A percentile compares a stretch with the other conserved stretches of the same genome.
These are phyloP conservation scores for Aristolochia californica DNA, from an alignment of 164 flowering plant species.

Conservation along the genomic window DNA sequence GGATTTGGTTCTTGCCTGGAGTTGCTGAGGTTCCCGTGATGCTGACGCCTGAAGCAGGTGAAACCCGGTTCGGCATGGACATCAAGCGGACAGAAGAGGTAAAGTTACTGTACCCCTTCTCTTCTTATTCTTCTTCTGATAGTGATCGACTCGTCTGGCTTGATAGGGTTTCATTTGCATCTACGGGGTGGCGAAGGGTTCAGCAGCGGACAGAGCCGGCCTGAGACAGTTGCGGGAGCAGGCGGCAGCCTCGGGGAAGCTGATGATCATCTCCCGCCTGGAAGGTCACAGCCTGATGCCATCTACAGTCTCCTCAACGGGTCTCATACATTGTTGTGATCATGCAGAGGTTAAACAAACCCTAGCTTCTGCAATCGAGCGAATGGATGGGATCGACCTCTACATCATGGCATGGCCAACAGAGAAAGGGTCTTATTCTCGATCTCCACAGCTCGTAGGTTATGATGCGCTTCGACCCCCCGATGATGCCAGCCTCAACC, in stretches of 20 bases:
- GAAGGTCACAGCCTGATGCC: constrained; percentile 49
- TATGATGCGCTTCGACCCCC: constrained; percentile 1
- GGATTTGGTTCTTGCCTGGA: constrained; percentile 56
- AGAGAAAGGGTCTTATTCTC: background rate
- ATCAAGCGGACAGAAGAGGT: constrained; percentile 53
- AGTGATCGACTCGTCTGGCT: too few species aligned
- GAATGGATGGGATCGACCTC: constrained; percentile 26
- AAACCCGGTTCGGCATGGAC: constrained; percentile 45
- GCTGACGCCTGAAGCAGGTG: constrained; percentile 29
- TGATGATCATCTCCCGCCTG: constrained; percentile 39
- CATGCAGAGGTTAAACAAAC: constrained; percentile 28
- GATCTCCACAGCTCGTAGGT: background rate
- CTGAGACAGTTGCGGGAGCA: constrained; percentile 27
- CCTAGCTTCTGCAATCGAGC: constrained; percentile 26
- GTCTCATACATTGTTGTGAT: constrained; percentile 40
- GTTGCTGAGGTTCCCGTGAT: constrained; percentile 26
- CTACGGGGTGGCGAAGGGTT: constrained; percentile 23
- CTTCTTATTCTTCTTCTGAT: background rate
- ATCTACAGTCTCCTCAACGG: constrained; percentile 26
- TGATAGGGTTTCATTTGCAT: constrained; percentile 49
- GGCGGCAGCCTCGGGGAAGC: constrained; percentile 18
- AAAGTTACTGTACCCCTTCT: background rate
- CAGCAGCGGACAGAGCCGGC: constrained; percentile 46
- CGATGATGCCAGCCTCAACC: too few species aligned
- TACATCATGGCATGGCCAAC: constrained; percentile 39